Evolutionary conservation across 257 asterid genomes (phyloP), one percentile per base, ranked within the genome.

Genomic region (Cordia subcordata): DNA sequence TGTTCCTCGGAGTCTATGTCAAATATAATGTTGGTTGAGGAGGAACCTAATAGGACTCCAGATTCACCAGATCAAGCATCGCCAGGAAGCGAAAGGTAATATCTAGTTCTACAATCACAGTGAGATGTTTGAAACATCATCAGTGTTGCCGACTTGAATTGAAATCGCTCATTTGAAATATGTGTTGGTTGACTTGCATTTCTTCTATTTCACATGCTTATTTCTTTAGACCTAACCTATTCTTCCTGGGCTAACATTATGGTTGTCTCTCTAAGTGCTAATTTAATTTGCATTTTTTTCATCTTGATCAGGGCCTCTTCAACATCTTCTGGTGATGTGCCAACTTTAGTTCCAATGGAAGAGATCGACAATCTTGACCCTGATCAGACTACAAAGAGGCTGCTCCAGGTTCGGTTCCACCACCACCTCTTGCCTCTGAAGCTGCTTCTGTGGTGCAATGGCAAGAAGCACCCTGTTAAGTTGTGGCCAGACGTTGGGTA

Each of bases 391-490:
- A 58, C 61, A 60, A 68, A 62, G 61, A 79, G 79, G 74, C 60
- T 63, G 39, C 80, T 93, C 78, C 90, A 93, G 69, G 94, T 85
- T 70, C 94, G 66, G 42, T 93, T 93, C 72, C 87, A 77, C 67
- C 97, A 89, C 75, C 99, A 93, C 79, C 86, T 89, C 57, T 79
- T 93, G 79, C 97, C 97, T 60, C 70, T 89, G 81, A 89, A 93
- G 85, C 85, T 93, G 66, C 72, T 77, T 59, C 73, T 93, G 69
- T 69, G 71, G 74, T 80, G 84, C 63, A 76, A 82, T 60, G 87
- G 80, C 62, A 80, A 68, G 75, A 85, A 75, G 74, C 77, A 79
- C 65, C 81, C 65, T 45, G 96, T 86, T 82, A 89, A 81, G 82
- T 72, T 93, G 67, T 79, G 83, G 60, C 99, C 99, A 56, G 91